Percentiles rank a stretch among this genome's conserved stretches.
Evolutionary conservation across 108 stramenopile genomes (phyloP).

Genomic region (Asterionellopsis glacialis): DNA sequence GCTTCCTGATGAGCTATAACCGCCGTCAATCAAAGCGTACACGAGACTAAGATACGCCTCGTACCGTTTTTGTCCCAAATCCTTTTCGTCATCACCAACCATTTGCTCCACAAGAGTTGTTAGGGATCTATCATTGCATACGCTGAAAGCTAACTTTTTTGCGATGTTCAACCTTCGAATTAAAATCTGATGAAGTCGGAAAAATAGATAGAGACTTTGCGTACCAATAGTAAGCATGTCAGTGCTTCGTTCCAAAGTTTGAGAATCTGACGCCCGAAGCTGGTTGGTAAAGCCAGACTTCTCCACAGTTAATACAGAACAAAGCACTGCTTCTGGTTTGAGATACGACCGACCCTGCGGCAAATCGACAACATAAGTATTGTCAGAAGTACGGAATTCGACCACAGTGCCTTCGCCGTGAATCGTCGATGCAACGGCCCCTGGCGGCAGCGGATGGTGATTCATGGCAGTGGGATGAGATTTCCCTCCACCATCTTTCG

Average conservation of each 20-base stretch:
- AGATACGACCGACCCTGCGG: slow-evolving; percentile 50
- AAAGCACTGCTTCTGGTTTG: slow-evolving; percentile 58
- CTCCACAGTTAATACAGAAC: slow-evolving; percentile 62
- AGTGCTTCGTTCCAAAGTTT: slow-evolving; percentile 44
- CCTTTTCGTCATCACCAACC: slow-evolving; percentile 37
- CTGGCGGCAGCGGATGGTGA: slow-evolving; percentile 69
- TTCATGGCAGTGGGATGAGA: slow-evolving; percentile 21
- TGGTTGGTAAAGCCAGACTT: slow-evolving; percentile 64
- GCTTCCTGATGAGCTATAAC: slow-evolving; percentile 11
- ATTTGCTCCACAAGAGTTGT: slow-evolving; percentile 71
- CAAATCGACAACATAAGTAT: slow-evolving; percentile 53
- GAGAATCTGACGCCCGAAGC: slow-evolving; percentile 53
- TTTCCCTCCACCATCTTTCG: slow-evolving; percentile 11
- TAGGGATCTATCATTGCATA: slow-evolving; percentile 51
- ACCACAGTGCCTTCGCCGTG: slow-evolving; percentile 66
- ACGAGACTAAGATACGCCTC: slow-evolving; percentile 72
- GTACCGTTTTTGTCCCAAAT: slow-evolving; percentile 57
- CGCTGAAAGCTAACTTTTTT: slow-evolving; percentile 55
- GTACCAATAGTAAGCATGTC: slow-evolving; percentile 81
- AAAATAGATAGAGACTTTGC: slow-evolving; percentile 83
- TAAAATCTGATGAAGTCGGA: slow-evolving; percentile 81
- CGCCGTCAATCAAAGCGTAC: slow-evolving; percentile 67
- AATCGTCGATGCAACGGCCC: slow-evolving; percentile 65
- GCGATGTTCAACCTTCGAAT: slow-evolving; percentile 72
- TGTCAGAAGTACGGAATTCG: slow-evolving; percentile 37